These are phyloP conservation scores for Straminergon stramineum DNA, from an alignment of 225 moss, liverwort and hornwort species.

Conservation along the genomic window DNA sequence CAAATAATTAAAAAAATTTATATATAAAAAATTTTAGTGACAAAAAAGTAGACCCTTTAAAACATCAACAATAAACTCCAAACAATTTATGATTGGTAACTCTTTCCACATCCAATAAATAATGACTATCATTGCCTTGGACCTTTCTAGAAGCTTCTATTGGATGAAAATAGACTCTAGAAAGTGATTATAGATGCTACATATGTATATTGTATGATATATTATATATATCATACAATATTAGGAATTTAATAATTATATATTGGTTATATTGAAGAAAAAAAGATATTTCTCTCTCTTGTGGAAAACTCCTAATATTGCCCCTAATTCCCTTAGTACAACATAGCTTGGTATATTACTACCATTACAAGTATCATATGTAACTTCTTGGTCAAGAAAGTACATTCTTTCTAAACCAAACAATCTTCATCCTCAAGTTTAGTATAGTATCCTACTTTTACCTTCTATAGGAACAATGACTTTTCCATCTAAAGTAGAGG, in stretches of 20 bases:
- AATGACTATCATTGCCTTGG: not conserved
- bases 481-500: not conserved
- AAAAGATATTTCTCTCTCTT: not conserved
- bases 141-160: not conserved
- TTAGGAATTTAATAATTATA: not conserved
- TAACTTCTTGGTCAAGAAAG: not conserved
- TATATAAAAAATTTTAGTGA: too few species aligned
- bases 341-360: not conserved
- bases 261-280: not conserved
- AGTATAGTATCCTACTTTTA: not conserved
- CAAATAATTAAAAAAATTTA: not conserved
- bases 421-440: not conserved
- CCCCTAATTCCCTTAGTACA: accelerated
- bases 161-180: too few species aligned
- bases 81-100: not conserved
- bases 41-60: not conserved
- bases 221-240: too few species aligned
- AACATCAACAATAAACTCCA: not conserved
- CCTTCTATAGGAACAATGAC: accelerated
- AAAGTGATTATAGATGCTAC: not conserved
- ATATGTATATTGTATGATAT: too few species aligned
- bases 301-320: too few species aligned
- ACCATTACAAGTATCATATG: accelerated
- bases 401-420: accelerated
- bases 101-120: not conserved